A percentile compares a stretch with the other conserved stretches of the same genome.
Conservation (phyloP, 176 grass and related monocot genomes). For the Areca catechu region DNA sequence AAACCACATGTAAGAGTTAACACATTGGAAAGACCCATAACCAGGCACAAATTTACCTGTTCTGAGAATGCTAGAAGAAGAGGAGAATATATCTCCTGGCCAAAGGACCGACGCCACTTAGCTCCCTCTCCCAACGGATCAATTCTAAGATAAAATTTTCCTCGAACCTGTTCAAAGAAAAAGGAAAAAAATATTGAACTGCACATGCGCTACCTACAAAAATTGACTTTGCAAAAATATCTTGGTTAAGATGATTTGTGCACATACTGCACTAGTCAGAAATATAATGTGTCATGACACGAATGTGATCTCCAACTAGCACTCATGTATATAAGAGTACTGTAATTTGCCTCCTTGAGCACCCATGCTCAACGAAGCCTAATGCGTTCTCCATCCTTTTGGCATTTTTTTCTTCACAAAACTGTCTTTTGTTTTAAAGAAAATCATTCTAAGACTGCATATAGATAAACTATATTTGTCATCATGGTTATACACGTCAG, state of each 20-base stretch:
- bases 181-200: constrained; percentile 13
- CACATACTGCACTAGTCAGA: no score
- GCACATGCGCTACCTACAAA: not conserved
- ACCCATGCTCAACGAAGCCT: no score
- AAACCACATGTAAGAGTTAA: not conserved
- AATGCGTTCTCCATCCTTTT: no score
- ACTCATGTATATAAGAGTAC: no score
- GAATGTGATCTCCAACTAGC: no score
- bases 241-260: not conserved
- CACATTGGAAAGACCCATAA: not conserved
- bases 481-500: no score
- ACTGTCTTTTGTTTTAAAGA: no score
- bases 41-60: constrained; percentile 33
- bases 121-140: constrained; percentile 76
- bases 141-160: constrained; percentile 89
- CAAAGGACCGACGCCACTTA: constrained; percentile 80
- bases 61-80: constrained; percentile 87
- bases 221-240: not conserved
- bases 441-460: no score
- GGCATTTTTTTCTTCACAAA: no score
- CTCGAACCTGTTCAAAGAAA: constrained; percentile 39
- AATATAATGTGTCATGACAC: no score
- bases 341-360: no score
- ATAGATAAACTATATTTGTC: no score
- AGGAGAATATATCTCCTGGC: constrained; percentile 95